Conservation (phyloP, 176 grass and related monocot genomes). For the Neostapfia colusana region DNA sequence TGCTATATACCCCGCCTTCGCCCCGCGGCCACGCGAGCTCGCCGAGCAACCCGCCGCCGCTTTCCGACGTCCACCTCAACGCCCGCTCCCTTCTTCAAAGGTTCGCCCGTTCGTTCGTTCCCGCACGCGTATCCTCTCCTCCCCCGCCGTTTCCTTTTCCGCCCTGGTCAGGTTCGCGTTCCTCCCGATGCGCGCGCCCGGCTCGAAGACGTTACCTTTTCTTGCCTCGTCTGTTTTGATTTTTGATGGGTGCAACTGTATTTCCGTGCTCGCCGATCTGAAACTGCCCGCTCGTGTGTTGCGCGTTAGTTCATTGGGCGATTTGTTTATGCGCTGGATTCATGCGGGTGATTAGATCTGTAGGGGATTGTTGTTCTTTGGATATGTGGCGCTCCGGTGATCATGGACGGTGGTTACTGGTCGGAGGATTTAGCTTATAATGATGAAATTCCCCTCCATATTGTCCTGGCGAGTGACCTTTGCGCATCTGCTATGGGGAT, state of each 20-base stretch:
- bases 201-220: not conserved
- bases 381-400: not conserved
- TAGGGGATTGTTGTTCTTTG: not conserved
- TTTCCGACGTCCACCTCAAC: constrained; percentile 30
- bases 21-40: constrained; percentile 36
- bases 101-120: constrained; percentile 27
- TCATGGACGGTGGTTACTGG: not conserved
- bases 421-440: not conserved
- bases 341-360: constrained; percentile 14
- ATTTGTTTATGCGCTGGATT: not conserved
- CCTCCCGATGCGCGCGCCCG: not conserved
- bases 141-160: not conserved
- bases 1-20: constrained; percentile 35
- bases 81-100: constrained; percentile 26
- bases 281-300: not conserved
- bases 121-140: not conserved
- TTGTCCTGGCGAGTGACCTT: not conserved
- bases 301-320: not conserved
- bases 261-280: not conserved
- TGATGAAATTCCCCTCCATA: not conserved
- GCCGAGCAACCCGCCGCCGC: constrained; percentile 60
- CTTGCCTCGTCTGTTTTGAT: not conserved
- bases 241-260: not conserved
- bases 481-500: not conserved
- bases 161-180: not conserved